Conservation (phyloP, 441 rosid genomes). For the Populus hybrid region DNA sequence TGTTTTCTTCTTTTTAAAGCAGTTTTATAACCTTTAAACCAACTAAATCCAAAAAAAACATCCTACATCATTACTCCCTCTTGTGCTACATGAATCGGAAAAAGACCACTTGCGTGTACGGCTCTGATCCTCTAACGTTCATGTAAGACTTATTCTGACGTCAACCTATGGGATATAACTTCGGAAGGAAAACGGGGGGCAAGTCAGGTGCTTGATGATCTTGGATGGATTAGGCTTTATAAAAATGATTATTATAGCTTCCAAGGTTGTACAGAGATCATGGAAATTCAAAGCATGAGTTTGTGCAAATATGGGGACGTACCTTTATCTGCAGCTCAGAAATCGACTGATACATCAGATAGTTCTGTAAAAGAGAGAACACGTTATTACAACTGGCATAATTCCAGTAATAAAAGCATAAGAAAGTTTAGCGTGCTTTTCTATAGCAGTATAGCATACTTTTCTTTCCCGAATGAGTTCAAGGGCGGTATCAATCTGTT, state of each 20-base stretch:
- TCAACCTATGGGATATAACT: background rate
- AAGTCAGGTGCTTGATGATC: background rate
- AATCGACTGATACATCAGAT: conserved; percentile 72
- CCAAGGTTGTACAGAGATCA: background rate
- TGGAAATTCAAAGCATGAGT: background rate
- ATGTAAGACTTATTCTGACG: background rate
- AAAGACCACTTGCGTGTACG: background rate
- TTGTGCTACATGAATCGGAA: background rate
- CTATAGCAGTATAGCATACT: conserved; percentile 27
- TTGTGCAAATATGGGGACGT: background rate
- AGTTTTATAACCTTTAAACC: background rate
- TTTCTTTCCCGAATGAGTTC: conserved; percentile 73
- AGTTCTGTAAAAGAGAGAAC: conserved; percentile 48
- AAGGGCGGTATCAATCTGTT: conserved; percentile 85
- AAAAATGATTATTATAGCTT: too few relatives aligned
- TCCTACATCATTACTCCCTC: background rate
- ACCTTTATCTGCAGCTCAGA: conserved; percentile 81
- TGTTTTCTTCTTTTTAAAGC: background rate
- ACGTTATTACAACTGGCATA: background rate
- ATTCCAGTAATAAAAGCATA: background rate
- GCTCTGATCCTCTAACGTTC: background rate
- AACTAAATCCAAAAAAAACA: background rate
- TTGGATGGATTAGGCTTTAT: background rate
- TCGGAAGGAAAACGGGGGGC: background rate
- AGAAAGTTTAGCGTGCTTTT: background rate